These are phyloP conservation scores for Chlamydomonas sphaeroides DNA, from an alignment of 139 green algal species.

Conservation along the genomic window DNA sequence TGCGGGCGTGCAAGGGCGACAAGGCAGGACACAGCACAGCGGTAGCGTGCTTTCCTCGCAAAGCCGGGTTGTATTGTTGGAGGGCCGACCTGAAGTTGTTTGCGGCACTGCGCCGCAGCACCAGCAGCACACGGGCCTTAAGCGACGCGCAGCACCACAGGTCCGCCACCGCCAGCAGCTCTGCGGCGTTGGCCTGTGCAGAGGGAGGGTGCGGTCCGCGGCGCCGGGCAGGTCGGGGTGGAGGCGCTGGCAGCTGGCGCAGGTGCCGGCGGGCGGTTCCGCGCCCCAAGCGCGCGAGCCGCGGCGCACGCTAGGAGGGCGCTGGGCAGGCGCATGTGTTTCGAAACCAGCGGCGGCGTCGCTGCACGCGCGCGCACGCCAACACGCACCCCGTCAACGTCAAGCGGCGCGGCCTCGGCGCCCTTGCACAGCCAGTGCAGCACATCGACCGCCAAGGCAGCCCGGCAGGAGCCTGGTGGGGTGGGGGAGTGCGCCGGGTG, in stretches of 20 bases:
- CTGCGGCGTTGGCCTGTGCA: slow-evolving; percentile 8
- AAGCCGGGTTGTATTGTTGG: too few relatives aligned
- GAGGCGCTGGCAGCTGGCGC: not conserved
- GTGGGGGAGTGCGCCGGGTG: not conserved
- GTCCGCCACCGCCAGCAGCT: slow-evolving; percentile 36
- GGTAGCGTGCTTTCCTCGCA: too few relatives aligned
- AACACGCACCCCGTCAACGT: slow-evolving; percentile 8
- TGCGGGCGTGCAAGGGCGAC: too few relatives aligned
- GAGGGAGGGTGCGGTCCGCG: too few relatives aligned
- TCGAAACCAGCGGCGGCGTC: too few relatives aligned
- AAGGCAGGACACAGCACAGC: too few relatives aligned
- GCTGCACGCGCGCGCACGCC: too few relatives aligned
- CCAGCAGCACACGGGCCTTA: not conserved
- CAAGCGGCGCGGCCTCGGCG: not conserved
- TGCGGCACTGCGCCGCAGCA: not conserved
- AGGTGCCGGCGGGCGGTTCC: too few relatives aligned
- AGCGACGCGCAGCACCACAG: slow-evolving; percentile 5
- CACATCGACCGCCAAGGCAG: not conserved
- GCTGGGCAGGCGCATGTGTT: not conserved
- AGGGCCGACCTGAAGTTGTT: slow-evolving; percentile 37
- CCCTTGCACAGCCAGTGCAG: slow-evolving; percentile 2
- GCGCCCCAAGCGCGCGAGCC: too few relatives aligned
- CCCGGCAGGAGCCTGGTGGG: too few relatives aligned
- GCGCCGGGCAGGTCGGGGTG: too few relatives aligned
- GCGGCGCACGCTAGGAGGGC: not conserved